A percentile compares a stretch with the other conserved stretches of the same genome.
phyloP scores from a whole-genome alignment of 1,284 basidiomycete species.

The Vanrija humicola region DNA sequence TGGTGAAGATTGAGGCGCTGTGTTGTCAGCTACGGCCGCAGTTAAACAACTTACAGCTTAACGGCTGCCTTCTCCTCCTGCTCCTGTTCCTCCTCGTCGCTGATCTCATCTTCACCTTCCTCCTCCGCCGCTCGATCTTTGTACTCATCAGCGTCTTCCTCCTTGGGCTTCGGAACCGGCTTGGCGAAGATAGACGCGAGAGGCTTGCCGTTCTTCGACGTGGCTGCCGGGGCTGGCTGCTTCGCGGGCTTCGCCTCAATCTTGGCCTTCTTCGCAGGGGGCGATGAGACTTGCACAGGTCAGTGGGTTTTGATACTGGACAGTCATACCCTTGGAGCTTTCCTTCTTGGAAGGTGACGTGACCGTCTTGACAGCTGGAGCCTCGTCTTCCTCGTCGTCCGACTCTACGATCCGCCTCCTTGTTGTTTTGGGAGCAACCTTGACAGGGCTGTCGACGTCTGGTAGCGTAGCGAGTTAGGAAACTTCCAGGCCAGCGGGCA shows the following conservation, averaged over 20 bases:
- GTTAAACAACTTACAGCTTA: slow-evolving; percentile 56
- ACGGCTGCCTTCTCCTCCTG: slow-evolving; percentile 59
- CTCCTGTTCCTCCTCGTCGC: slow-evolving; percentile 51
- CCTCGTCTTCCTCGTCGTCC: slow-evolving; percentile 58
- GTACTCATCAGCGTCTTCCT: slow-evolving; percentile 28
- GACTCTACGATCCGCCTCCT: slow-evolving; percentile 61
- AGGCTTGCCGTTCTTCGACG: slow-evolving; percentile 32
- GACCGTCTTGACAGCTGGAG: not conserved
- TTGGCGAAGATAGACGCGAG: slow-evolving; percentile 49
- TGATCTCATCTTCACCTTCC: slow-evolving; percentile 46
- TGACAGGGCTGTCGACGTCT: slow-evolving; percentile 27
- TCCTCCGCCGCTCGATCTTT: slow-evolving; percentile 49
- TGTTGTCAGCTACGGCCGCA: not conserved
- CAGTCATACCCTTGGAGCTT: slow-evolving; percentile 1
- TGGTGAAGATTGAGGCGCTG: slow-evolving; percentile 59
- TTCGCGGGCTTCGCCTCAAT: slow-evolving; percentile 5
- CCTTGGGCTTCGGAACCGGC: slow-evolving; percentile 28
- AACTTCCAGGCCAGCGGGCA: too few relatives aligned
- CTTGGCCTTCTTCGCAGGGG: slow-evolving; percentile 39
- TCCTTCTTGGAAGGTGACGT: slow-evolving; percentile 1
- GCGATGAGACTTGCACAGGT: slow-evolving; percentile 21
- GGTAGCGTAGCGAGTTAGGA: slow-evolving; percentile 1
- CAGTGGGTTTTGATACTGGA: not conserved
- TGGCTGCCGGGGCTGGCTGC: not conserved
- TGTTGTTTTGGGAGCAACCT: slow-evolving; percentile 7